Percentiles rank a stretch among this genome's conserved stretches.
phyloP scores from a whole-genome alignment of 2,329 filamentous ascomycete genomes.

The Epichloe aotearoae region DNA sequence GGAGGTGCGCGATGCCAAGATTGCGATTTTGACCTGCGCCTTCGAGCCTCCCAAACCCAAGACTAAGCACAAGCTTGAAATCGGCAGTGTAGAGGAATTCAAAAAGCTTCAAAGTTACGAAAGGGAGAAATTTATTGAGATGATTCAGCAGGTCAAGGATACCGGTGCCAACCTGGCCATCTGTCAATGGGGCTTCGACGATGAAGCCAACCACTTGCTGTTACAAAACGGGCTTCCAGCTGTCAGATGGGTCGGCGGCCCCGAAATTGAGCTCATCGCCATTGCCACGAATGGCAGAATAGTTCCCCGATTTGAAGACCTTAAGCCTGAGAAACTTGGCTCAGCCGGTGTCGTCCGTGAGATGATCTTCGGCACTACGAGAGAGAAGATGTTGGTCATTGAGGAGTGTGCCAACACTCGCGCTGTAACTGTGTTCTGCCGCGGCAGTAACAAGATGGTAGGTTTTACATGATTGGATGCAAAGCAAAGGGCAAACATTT shows the following conservation, averaged over 20 bases:
- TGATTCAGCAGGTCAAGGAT: slow-evolving; percentile 97
- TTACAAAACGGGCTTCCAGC: slow-evolving; percentile 93
- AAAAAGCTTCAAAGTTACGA: slow-evolving; percentile 96
- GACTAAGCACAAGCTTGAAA: slow-evolving; percentile 98
- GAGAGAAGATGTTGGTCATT: slow-evolving; percentile 99
- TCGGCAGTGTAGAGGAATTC: slow-evolving; percentile 93
- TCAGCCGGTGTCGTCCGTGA: slow-evolving; percentile 81
- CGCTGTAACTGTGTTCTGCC: slow-evolving; percentile 90
- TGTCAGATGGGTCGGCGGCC: slow-evolving; percentile 94
- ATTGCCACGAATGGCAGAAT: slow-evolving; percentile 98
- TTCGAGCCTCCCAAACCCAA: slow-evolving; percentile 99
- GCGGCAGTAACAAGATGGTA: slow-evolving; percentile 99
- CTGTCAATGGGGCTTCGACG: slow-evolving; percentile 99
- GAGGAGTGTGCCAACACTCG: slow-evolving; percentile 98
- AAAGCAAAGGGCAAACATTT: neutral
- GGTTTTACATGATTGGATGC: slow-evolving; percentile 14
- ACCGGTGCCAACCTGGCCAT: slow-evolving; percentile 95
- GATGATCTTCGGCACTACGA: slow-evolving; percentile 92
- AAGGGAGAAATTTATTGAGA: slow-evolving; percentile 90
- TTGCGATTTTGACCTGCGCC: slow-evolving; percentile 93
- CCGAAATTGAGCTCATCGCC: slow-evolving; percentile 95
- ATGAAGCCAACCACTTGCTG: slow-evolving; percentile 94
- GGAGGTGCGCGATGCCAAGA: slow-evolving; percentile 87
- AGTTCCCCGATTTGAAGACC: slow-evolving; percentile 91
- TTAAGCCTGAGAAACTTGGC: slow-evolving; percentile 83